These are phyloP conservation scores for Phytopythium montanum DNA, from an alignment of 352 stramenopile genomes.

Conservation along the genomic window DNA sequence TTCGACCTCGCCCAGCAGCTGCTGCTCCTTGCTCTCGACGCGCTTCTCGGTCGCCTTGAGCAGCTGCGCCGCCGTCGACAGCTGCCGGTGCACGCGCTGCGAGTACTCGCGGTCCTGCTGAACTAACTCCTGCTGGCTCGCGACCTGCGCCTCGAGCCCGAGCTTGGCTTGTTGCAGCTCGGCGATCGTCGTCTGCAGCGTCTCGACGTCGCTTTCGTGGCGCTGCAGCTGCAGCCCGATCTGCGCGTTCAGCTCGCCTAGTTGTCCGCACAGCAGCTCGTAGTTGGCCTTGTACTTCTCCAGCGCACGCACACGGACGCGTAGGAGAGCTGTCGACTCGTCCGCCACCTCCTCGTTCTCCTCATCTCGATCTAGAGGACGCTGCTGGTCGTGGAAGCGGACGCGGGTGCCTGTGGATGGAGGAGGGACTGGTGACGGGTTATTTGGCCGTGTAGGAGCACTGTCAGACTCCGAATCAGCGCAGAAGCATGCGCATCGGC, in stretches of 20 bases:
- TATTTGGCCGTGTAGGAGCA: background rate
- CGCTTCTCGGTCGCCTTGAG: constrained; percentile 54
- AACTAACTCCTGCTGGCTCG: constrained; percentile 12
- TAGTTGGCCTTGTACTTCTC: constrained; percentile 80
- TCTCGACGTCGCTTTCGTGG: constrained; percentile 59
- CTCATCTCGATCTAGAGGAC: background rate
- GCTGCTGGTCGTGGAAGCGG: constrained; percentile 1
- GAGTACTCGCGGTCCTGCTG: constrained; percentile 55
- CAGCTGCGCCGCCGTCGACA: constrained; percentile 51
- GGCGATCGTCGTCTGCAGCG: constrained; percentile 36
- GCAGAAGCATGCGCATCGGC: constrained; percentile 3
- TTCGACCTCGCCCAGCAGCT: constrained; percentile 20
- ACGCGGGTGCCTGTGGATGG: background rate
- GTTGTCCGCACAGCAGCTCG: constrained; percentile 62
- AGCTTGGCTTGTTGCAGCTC: constrained; percentile 35
- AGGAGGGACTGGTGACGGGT: background rate
- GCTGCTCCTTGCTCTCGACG: constrained; percentile 31
- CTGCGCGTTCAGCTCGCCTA: constrained; percentile 66
- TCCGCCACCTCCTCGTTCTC: constrained; percentile 1
- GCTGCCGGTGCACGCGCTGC: constrained; percentile 51
- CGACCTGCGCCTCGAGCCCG: constrained; percentile 25
- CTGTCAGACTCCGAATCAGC: background rate
- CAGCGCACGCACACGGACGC: constrained; percentile 47
- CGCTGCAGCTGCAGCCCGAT: constrained; percentile 64
- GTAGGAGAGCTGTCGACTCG: constrained; percentile 18